These are phyloP conservation scores for Phytophthora sansomeana DNA, from an alignment of 352 stramenopile species.

Conservation along the genomic window DNA sequence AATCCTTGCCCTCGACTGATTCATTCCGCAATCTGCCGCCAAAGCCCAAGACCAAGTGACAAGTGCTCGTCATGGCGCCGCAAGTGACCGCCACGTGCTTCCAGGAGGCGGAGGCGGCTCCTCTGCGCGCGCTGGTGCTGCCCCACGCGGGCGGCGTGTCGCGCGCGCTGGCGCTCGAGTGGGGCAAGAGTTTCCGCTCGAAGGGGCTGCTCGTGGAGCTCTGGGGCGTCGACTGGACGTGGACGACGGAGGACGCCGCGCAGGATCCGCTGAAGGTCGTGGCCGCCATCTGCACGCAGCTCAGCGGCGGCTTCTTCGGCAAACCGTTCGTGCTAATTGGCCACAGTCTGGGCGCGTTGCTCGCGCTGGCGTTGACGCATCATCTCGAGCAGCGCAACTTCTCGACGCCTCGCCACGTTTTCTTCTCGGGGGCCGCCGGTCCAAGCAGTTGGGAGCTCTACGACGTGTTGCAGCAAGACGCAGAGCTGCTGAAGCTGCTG, in stretches of 20 bases:
- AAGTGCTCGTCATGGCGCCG: conserved; percentile 32
- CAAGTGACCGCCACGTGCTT: conserved; percentile 62
- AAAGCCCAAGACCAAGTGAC: conserved; percentile 16
- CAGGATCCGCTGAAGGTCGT: conserved; percentile 41
- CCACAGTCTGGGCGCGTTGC: conserved; percentile 74
- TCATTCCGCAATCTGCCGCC: conserved; percentile 21
- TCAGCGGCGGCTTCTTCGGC: conserved; percentile 70
- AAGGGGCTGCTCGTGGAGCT: conserved; percentile 55
- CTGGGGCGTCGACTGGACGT: conserved; percentile 72
- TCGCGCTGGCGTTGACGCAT: conserved; percentile 60
- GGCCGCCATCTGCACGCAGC: conserved; percentile 46
- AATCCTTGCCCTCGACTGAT: background rate
- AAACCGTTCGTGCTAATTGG: conserved; percentile 76
- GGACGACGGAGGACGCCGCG: conserved; percentile 19
- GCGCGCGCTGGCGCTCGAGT: conserved; percentile 56
- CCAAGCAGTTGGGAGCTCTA: conserved; percentile 46
- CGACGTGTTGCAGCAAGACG: conserved; percentile 48
- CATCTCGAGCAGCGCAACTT: conserved; percentile 55
- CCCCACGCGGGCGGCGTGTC: conserved; percentile 60
- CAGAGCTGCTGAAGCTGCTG: conserved; percentile 53
- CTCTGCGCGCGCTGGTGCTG: conserved; percentile 71
- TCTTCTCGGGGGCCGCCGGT: conserved; percentile 58
- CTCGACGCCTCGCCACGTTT: conserved; percentile 63
- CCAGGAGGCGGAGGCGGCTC: conserved; percentile 66
- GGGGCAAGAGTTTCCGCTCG: conserved; percentile 46